These are phyloP conservation scores for Obba rivulosa DNA, from an alignment of 768 basidiomycete genomes.

Conservation along the genomic window DNA sequence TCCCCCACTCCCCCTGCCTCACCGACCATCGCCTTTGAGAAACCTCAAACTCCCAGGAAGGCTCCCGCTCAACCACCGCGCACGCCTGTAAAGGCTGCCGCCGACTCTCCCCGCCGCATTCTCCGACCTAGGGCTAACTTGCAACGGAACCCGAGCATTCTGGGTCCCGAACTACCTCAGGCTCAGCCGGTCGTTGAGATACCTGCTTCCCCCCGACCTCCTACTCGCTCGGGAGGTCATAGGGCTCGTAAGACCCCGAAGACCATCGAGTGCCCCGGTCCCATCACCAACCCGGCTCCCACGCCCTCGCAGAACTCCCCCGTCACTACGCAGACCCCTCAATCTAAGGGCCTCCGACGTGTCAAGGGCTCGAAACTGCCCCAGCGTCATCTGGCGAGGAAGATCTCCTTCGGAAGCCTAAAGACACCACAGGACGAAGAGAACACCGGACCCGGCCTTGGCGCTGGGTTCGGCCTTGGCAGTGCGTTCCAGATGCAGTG, in stretches of 20 bases:
- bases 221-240: background rate
- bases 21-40: constrained; percentile 11
- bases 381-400: constrained; percentile 38
- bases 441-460: constrained; percentile 26
- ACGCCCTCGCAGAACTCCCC: background rate
- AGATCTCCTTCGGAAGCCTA: constrained; percentile 64
- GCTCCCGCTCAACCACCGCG: constrained; percentile 9
- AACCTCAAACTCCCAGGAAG: constrained; percentile 13
- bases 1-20: constrained; percentile 25
- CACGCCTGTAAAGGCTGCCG: constrained; percentile 16
- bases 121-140: constrained; percentile 35
- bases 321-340: constrained; percentile 3
- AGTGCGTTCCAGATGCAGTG: constrained; percentile 70
- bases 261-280: background rate
- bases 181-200: constrained; percentile 23
- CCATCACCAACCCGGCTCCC: background rate
- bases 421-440: constrained; percentile 33
- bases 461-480: constrained; percentile 37
- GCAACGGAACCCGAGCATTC: constrained; percentile 59
- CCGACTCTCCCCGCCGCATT: constrained; percentile 11
- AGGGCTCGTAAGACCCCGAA: constrained; percentile 3
- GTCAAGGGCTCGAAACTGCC: constrained; percentile 33
- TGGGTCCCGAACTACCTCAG: constrained; percentile 58
- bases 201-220: constrained; percentile 13
- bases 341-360: constrained; percentile 42